Conservation (phyloP, 2,329 filamentous ascomycete species). For the Knufia fluminis region DNA sequence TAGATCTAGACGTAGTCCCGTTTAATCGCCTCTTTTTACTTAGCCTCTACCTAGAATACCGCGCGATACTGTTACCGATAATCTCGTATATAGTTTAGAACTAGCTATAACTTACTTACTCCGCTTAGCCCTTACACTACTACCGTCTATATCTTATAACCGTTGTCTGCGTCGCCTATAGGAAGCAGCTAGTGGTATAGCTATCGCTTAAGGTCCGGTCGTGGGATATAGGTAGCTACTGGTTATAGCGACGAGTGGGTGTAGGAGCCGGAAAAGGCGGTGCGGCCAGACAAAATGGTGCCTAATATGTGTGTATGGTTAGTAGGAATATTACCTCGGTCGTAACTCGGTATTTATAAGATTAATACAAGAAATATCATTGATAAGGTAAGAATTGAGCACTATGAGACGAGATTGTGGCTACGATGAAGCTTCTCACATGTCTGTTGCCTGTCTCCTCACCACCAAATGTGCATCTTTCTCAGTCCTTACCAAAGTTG, state of each 20-base stretch:
- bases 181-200: neutral
- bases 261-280: neutral
- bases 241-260: neutral
- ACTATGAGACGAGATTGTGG: no score
- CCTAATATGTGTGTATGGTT: no score
- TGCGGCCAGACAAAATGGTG: neutral
- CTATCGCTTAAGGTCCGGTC: neutral
- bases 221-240: neutral
- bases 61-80: constrained; percentile 31
- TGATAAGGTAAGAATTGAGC: no score
- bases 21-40: constrained; percentile 19
- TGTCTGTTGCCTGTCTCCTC: no score
- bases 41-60: constrained; percentile 38
- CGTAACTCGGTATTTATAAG: no score
- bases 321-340: no score
- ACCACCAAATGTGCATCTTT: no score
- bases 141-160: neutral
- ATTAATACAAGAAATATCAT: no score
- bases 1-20: constrained; percentile 21
- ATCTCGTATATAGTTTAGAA: constrained; percentile 29
- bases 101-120: constrained; percentile 39
- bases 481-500: constrained; percentile 1
- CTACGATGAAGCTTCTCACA: no score
- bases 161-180: neutral
- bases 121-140: constrained; percentile 36